Evolutionary conservation across 1,284 basidiomycete genomes (phyloP), one percentile per base, ranked within the genome.

Genomic region (Ustilago nuda): DNA sequence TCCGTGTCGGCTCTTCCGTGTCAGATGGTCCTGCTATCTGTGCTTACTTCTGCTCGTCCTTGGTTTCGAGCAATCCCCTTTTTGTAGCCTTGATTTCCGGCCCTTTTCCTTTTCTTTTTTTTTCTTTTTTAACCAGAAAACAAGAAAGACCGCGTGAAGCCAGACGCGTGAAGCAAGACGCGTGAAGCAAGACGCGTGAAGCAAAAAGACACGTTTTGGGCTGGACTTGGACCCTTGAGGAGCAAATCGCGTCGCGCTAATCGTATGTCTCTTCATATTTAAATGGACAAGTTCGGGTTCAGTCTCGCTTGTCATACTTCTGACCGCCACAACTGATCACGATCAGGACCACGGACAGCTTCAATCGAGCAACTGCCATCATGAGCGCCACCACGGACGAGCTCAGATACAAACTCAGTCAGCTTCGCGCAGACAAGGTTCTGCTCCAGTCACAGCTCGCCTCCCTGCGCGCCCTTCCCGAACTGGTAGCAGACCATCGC

Each of bases 401-500:
- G 39, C 64, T 72, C 23, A 36, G 56, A 7, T 45, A 52, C 37
- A 62, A 58, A 35, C 64, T 66, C 46, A 52, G n/a, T 41, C 69
- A 69, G 41, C 69, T 76, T 30, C 65, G 73, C 41, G 72, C 69
- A 19, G 70, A 78, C 55, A 61, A 70, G 8, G 58, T 58, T 15
- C 70, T 71, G 30, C 63, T 75, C 23, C 55, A 65, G 8, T 61
- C 67, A 5, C 69, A 78, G 58, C 73, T 78, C 35, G 37, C 48
- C n/a, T 69, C 66, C 19, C 59, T 78, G 3, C 63, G 63, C 6
- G 30, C 61, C 8, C 52, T 76, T 3, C 72, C 68, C 9, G 61
- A 72, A 27, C 15, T 23, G 13, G 17, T 32, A 0, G 7, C 33
- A 13, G 61, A 58, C 7, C 8, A 59, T 8, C 48, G 56, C 12